phyloP scores from a whole-genome alignment of 2,329 filamentous ascomycete species.

The Pseudocercospora fijiensis region DNA sequence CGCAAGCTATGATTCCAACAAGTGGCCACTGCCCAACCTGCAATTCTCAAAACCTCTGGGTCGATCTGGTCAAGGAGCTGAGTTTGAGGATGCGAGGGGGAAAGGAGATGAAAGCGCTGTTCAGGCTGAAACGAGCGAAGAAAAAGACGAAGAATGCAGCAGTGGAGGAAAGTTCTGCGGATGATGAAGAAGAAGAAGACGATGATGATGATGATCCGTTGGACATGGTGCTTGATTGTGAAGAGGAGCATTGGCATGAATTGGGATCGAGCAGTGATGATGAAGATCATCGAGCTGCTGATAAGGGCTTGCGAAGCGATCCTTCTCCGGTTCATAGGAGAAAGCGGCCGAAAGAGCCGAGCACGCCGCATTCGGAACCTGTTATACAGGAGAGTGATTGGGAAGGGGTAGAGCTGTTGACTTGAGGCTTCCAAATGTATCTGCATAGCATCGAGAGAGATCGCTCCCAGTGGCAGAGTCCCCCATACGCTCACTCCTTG shows the following conservation, averaged over 20 bases:
- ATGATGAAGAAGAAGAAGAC: conserved; percentile 31
- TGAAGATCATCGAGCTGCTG: conserved; percentile 19
- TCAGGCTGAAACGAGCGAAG: conserved; percentile 48
- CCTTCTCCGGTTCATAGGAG: conserved; percentile 19
- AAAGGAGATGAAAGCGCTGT: conserved; percentile 67
- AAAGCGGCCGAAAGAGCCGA: conserved; percentile 36
- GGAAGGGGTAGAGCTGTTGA: conserved; percentile 49
- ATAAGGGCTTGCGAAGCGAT: conserved; percentile 23
- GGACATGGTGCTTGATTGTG: conserved; percentile 17
- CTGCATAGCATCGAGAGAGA: not conserved
- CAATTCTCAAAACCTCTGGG: conserved; percentile 63
- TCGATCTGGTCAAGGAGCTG: conserved; percentile 77
- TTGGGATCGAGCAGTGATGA: conserved; percentile 34
- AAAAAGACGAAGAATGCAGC: conserved; percentile 19
- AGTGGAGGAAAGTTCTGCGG: conserved; percentile 19
- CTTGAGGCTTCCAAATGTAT: conserved; percentile 22
- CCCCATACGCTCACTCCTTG: too few species aligned
- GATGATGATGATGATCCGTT: conserved; percentile 8
- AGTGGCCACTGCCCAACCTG: conserved; percentile 72
- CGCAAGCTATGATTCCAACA: conserved; percentile 52
- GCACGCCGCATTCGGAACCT: conserved; percentile 22
- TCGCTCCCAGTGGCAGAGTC: not conserved
- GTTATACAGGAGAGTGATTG: conserved; percentile 59
- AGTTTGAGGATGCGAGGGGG: conserved; percentile 69
- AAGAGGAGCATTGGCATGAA: conserved; percentile 36